Percentiles rank a stretch among this genome's conserved stretches.
Conservation (phyloP, 1,139 yeast species). For the Zygosaccharomyces sapae region DNA sequence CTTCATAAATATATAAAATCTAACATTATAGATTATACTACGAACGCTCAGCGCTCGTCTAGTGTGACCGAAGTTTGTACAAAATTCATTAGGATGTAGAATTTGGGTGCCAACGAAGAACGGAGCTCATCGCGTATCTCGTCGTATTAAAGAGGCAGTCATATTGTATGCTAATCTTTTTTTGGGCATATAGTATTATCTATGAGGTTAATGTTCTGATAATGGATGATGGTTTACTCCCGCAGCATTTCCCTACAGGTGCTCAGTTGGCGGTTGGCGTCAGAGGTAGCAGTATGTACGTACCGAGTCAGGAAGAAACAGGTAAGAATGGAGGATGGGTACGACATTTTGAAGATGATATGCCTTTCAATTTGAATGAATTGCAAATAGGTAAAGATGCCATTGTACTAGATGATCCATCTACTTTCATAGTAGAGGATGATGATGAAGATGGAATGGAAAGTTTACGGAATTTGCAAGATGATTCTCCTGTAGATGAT, state of each 20-base stretch:
- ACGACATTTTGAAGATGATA: constrained; percentile 8
- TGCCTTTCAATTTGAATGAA: constrained; percentile 7
- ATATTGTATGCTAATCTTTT: background rate
- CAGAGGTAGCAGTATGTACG: constrained; percentile 22
- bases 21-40: background rate
- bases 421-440: constrained; percentile 39
- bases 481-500: constrained; percentile 7
- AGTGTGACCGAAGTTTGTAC: background rate
- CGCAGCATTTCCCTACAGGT: constrained; percentile 26
- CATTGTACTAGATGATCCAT: constrained; percentile 7
- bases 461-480: background rate
- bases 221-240: constrained; percentile 21
- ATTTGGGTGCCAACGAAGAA: background rate
- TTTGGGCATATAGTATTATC: background rate
- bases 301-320: constrained; percentile 8
- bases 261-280: constrained; percentile 32
- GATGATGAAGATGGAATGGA: constrained; percentile 45
- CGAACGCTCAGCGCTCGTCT: background rate
- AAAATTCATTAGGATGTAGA: background rate
- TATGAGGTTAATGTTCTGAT: constrained; percentile 9
- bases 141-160: background rate
- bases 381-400: constrained; percentile 6
- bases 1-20: background rate
- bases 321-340: constrained; percentile 7
- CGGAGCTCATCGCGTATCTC: background rate